These are phyloP conservation scores for Daldinia loculata DNA, from an alignment of 495 filamentous ascomycete genomes.

Conservation along the genomic window DNA sequence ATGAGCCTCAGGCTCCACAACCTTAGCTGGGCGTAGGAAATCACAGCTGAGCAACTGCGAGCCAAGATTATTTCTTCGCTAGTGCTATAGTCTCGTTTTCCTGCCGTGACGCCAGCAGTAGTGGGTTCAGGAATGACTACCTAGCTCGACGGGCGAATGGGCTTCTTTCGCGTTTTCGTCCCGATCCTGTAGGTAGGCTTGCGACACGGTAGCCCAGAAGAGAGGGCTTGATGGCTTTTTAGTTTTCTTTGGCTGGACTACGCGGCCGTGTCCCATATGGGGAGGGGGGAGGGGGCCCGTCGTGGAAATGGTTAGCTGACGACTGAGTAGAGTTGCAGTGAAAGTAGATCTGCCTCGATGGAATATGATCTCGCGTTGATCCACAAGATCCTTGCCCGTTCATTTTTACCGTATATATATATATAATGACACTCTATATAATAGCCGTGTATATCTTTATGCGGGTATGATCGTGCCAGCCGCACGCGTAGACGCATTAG, in stretches of 20 bases:
- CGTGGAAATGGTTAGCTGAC: background rate
- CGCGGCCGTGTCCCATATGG: background rate
- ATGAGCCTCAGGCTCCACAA: constrained; percentile 31
- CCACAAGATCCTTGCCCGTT: constrained; percentile 6
- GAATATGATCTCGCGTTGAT: constrained; percentile 14
- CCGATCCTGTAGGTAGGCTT: constrained; percentile 42
- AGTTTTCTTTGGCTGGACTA: background rate
- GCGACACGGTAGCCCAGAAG: constrained; percentile 15
- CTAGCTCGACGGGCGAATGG: constrained; percentile 17
- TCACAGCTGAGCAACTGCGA: constrained; percentile 7
- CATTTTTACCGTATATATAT: background rate
- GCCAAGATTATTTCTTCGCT: background rate
- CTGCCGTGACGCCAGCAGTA: constrained; percentile 16
- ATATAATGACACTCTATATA: background rate
- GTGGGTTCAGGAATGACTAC: constrained; percentile 1
- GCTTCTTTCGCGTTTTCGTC: constrained; percentile 31
- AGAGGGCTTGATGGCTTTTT: background rate
- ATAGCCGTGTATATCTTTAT: constrained; percentile 9
- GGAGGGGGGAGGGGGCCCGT: too few relatives aligned
- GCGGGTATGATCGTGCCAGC: constrained; percentile 18
- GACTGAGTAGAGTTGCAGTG: background rate
- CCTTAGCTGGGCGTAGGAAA: constrained; percentile 5
- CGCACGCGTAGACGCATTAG: constrained; percentile 20
- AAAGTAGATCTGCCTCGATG: background rate
- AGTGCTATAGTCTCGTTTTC: background rate